Evolutionary conservation across 441 rosid species (phyloP), one percentile per base, ranked within the genome.

Genomic region (Omphalea diandra): DNA sequence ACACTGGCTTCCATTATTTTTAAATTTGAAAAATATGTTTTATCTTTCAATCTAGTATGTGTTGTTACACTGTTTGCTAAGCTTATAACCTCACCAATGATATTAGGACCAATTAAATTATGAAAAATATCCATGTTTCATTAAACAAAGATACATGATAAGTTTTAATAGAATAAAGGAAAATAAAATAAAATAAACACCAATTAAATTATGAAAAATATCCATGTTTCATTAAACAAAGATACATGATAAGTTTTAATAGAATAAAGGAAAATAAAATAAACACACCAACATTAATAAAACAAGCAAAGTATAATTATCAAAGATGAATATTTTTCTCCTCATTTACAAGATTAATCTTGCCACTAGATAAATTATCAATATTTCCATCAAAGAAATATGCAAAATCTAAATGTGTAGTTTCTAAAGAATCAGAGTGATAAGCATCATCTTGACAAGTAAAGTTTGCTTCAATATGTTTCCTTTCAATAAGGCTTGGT

Each of bases 401-500:
- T 7, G 15, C 33, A 40, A 54, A 22, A 10, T 56, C 26, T 3
- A 72, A 32, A 12, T 64, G 44, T 18, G 46, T n/a, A 29, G 22
- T 24, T 9, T 15, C 0, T 0, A 11, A 26, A 7, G 7, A 7
- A n/a, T 58, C 17, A 10, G 7, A 5, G 33, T 7, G 20, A 40
- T 29, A n/a, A 54, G 17, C 7, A 65, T 29, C 26, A 55, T 17
- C 11, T 46, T 31, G 10, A 15, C 22, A 0, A 5, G 15, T 2
- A 43, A 55, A 44, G 10, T 9, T 40, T 36, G 24, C 15, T 31
- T 49, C 9, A 7, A 8, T 32, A 3, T 38, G 27, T 50, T 68
- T 52, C 22, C 29, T 32, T 52, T 64, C 27, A 53, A 18, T 18
- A 62, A 70, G 12, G 31, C 18, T 29, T 70, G n/a, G 65, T 70